Percentiles rank a stretch among this genome's conserved stretches.
These are phyloP conservation scores for Candida multigemmis DNA, from an alignment of 805 yeast species.

Conservation along the genomic window DNA sequence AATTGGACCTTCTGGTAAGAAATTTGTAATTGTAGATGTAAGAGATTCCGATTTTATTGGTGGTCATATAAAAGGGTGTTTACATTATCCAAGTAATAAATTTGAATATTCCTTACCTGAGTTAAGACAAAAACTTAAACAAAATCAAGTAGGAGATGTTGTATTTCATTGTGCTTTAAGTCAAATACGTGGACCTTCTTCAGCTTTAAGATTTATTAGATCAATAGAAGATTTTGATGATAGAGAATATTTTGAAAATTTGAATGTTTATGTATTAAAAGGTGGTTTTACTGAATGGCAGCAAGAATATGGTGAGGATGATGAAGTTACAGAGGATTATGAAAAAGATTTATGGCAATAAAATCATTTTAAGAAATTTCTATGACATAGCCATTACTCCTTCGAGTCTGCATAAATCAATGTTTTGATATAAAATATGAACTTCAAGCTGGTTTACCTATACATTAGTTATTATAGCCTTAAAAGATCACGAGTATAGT, in stretches of 20 bases:
- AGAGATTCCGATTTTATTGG: constrained; percentile 79
- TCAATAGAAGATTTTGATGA: constrained; percentile 26
- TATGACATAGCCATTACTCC: no score
- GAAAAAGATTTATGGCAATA: constrained; percentile 25
- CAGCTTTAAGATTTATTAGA: constrained; percentile 58
- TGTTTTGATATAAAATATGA: no score
- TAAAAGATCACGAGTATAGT: no score
- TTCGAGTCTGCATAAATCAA: no score
- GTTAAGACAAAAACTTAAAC: constrained; percentile 21
- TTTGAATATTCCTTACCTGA: constrained; percentile 31
- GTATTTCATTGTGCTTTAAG: constrained; percentile 89
- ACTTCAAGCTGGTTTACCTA: no score
- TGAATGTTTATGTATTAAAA: constrained; percentile 57
- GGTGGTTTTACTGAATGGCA: constrained; percentile 93
- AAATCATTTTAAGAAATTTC: no score
- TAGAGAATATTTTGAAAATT: constrained; percentile 15
- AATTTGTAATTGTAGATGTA: constrained; percentile 65
- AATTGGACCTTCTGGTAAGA: constrained; percentile 24
- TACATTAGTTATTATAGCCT: no score
- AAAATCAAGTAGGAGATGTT: constrained; percentile 35
- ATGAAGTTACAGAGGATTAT: constrained; percentile 45
- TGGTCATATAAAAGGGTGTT: constrained; percentile 54
- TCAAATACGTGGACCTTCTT: constrained; percentile 86
- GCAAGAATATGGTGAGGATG: constrained; percentile 58
- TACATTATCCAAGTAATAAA: constrained; percentile 45